Evolutionary conservation across 805 yeast species (phyloP), one percentile per base, ranked within the genome.

Genomic region (Naumovozyma dairenensis): DNA sequence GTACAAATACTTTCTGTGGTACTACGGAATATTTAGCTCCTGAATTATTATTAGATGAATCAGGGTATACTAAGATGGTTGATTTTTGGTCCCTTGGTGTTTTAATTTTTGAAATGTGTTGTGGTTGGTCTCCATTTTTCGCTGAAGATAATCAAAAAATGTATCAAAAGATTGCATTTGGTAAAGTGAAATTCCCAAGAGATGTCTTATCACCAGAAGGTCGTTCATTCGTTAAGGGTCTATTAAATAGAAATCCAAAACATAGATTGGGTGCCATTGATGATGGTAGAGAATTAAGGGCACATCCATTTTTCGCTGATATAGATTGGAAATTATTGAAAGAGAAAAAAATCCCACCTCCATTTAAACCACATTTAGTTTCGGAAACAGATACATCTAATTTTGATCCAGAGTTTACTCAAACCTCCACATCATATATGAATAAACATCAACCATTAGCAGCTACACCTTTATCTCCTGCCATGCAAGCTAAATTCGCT

Each of bases 51-150:
- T 68, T 92, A 34, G 97, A 92, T 62, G 98, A 92, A 59, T 73
- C 83, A 35, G 98, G 98, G 13, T 92, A 92, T 63, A 92, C 97
- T 25, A 86, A 87, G 60, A 89, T 92, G 97, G 98, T 92, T 40
- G 98, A 92, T 59, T 92, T 92, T 51, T 92, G 98, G 98, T 87
- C 97, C 2, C 65, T 92, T 38, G 98, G 98, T 39, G 98, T 92
- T 17, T 66, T 92, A 38, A 86, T 92, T 29, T 92, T 92, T 60
- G 98, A 92, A 64, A 92, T 92, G 98, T 87, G 97, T 60, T 92
- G 97, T 64, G 98, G 98, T 33, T 92, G 97, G 98, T 82, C 95
- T 4, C 98, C 98, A 35, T 92, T 92, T 59, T 92, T 85, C 53
- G 98, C 97, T 18, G 96, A 89, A 43, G 89, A 85, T 59, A 86